phyloP scores from a whole-genome alignment of 2,329 filamentous ascomycete species.

The Colletotrichum sansevieriae region DNA sequence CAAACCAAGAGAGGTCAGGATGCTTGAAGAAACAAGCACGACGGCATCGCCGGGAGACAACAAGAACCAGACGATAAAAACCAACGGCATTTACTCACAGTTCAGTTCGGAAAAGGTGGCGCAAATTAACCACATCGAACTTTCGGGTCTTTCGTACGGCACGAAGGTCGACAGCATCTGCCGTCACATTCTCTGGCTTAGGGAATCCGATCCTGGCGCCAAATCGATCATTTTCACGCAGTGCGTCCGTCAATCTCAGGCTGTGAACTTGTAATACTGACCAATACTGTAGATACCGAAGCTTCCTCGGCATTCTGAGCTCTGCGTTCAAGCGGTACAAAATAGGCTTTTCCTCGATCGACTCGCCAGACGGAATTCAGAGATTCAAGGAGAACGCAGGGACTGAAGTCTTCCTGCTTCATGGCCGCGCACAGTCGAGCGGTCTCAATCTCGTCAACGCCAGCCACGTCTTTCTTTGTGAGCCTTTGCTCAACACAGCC shows the following conservation, averaged over 20 bases:
- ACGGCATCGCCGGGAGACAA: slow-evolving; percentile 9
- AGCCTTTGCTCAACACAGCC: slow-evolving; percentile 92
- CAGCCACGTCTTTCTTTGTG: slow-evolving; percentile 93
- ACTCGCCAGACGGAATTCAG: slow-evolving; percentile 75
- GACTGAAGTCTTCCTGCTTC: slow-evolving; percentile 87
- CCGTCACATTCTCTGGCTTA: slow-evolving; percentile 87
- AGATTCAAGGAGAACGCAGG: slow-evolving; percentile 81
- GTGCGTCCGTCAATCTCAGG: slow-evolving; percentile 47
- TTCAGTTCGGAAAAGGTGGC: slow-evolving; percentile 79
- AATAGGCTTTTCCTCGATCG: slow-evolving; percentile 81
- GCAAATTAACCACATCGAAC: slow-evolving; percentile 85
- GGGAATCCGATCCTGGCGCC: slow-evolving; percentile 84
- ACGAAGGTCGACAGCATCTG: slow-evolving; percentile 90
- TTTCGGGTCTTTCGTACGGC: slow-evolving; percentile 81
- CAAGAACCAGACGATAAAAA: slow-evolving; percentile 45
- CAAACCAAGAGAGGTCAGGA: slow-evolving; percentile 79
- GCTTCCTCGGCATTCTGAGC: slow-evolving; percentile 81
- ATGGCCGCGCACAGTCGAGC: slow-evolving; percentile 88
- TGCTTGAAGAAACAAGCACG: slow-evolving; percentile 60
- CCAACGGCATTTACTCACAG: slow-evolving; percentile 77
- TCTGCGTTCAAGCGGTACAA: slow-evolving; percentile 78
- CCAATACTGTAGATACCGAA: slow-evolving; percentile 66
- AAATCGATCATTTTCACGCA: slow-evolving; percentile 97
- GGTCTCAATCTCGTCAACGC: slow-evolving; percentile 94
- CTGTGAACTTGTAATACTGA: slow-evolving; percentile 32